Conservation (phyloP, 176 grass and related monocot genomes). For the Alloteropsis semialata region DNA sequence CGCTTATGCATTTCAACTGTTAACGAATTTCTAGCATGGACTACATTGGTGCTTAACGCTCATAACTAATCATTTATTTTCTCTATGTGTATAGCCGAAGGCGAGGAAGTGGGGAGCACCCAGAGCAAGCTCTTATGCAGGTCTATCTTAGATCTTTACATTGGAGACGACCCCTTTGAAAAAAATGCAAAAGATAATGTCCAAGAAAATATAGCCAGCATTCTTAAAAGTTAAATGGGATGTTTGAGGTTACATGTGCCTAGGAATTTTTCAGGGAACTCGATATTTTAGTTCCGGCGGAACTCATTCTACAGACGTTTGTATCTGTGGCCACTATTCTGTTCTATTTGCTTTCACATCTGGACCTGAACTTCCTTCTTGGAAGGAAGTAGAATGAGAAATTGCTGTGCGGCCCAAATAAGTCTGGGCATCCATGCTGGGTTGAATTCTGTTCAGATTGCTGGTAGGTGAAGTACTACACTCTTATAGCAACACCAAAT, state of each 20-base stretch:
- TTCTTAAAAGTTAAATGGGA: slow-evolving; percentile 32
- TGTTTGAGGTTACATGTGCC: neutral
- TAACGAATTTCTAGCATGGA: neutral
- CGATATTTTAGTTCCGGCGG: neutral
- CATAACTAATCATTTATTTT: neutral
- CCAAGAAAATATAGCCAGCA: slow-evolving; percentile 54
- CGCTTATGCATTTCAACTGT: neutral
- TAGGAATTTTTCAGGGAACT: neutral
- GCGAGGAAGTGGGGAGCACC: slow-evolving; percentile 63
- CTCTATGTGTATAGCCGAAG: slow-evolving; percentile 44
- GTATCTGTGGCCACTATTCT: neutral
- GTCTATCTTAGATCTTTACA: slow-evolving; percentile 91
- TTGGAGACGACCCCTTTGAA: slow-evolving; percentile 88
- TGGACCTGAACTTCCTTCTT: neutral
- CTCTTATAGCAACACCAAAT: neutral
- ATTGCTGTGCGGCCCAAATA: neutral
- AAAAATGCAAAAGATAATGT: slow-evolving; percentile 64
- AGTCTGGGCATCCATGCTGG: neutral
- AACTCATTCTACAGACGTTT: neutral
- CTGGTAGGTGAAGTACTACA: neutral
- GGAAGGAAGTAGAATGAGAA: neutral
- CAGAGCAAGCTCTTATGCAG: slow-evolving; percentile 82
- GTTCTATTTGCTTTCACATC: neutral
- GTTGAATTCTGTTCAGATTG: neutral
- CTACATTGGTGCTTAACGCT: neutral